Base-by-base conservation (phyloP, 805 yeast species). In the Candida hungchunana region DNA sequence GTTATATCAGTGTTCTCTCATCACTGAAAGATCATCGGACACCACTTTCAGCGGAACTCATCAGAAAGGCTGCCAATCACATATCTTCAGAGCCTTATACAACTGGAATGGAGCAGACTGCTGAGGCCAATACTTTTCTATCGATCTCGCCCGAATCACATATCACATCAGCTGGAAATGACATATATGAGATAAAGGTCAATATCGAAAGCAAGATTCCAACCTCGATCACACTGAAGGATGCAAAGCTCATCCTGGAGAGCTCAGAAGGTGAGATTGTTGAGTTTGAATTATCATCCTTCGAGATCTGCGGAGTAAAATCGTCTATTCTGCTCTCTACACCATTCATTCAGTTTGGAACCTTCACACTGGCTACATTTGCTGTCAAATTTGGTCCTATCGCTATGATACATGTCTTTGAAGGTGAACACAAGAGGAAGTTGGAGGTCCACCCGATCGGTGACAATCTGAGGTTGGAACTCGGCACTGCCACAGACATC, bases 281-380 rank as follows among this genome's bases (percentile, higher is more conserved):
- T 7, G 37, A 31, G 7, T 45, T 50, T 15, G 20, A 15, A 2
- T 12, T 3, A 0, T 9, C 16, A 2, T 18, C 26, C 1, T 14
- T 22, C 5, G 23, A 18, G 1, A 18, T 52, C 2, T 15, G 18
- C 9, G 26, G 36, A 2, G 43, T 45, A 1, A n/a, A 12, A 1
- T 40, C 42, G 10, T n/a, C 18, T 0, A 26, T 48, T 2, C 16
- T 26, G 3, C 48, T 69, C 9, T 25, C 34, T 11, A 45, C 65
- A 1, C 43, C 44, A 9, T 34, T 50, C 4, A 62, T 70, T 31
- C 43, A 51, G 3, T 44, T 60, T 13, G 76, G 75, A 1, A 17
- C 42, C 2, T 64, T 71, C 40, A 50, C 42, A 6, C 48, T 62
- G 4, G 39, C 48, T 8, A 29, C 44, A 7, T 35, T 66, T n/a